Percentiles rank a stretch among this genome's conserved stretches.
Evolutionary conservation across 2,329 filamentous ascomycete genomes (phyloP).

Genomic region (Neonectria ditissima): DNA sequence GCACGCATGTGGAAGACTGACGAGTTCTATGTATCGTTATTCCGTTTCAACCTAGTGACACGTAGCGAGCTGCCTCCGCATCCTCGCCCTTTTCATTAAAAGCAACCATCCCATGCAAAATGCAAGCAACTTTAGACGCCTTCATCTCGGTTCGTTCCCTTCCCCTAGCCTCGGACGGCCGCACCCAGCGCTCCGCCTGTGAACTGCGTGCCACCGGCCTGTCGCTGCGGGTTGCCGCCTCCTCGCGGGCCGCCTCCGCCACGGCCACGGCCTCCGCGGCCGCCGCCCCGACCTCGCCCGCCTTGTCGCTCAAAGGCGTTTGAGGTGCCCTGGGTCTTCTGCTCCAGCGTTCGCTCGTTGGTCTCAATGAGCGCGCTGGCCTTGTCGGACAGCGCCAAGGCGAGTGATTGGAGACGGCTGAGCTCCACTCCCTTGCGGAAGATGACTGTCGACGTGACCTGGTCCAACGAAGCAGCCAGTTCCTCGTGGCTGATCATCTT

Average conservation of each 20-base stretch:
- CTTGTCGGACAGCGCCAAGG: constrained; percentile 95
- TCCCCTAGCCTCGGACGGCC: constrained; percentile 68
- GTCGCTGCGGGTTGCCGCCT: constrained; percentile 71
- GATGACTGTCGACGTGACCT: constrained; percentile 96
- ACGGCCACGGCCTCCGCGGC: constrained; percentile 69
- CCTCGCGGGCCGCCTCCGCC: constrained; percentile 71
- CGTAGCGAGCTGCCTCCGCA: constrained; percentile 50
- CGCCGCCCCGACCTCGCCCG: constrained; percentile 79
- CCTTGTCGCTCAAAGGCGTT: constrained; percentile 96
- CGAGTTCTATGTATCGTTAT: constrained; percentile 48
- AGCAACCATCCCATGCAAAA: constrained; percentile 52
- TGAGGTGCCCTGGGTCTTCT: constrained; percentile 93
- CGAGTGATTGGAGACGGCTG: constrained; percentile 93
- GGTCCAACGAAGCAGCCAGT: constrained; percentile 93
- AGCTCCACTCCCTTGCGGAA: constrained; percentile 99
- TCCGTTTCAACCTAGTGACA: constrained; percentile 50
- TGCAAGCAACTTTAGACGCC: constrained; percentile 49
- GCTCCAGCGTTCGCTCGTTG: constrained; percentile 97
- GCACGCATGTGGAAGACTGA: constrained; percentile 33
- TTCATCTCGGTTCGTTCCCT: constrained; percentile 47
- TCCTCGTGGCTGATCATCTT: constrained; percentile 99
- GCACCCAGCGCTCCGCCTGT: constrained; percentile 83
- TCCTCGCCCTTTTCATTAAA: constrained; percentile 51
- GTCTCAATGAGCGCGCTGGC: constrained; percentile 94
- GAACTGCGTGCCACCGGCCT: constrained; percentile 81